Conservation (phyloP, 2,329 filamentous ascomycete species). For the Aspergillus oerlinghausenensis region DNA sequence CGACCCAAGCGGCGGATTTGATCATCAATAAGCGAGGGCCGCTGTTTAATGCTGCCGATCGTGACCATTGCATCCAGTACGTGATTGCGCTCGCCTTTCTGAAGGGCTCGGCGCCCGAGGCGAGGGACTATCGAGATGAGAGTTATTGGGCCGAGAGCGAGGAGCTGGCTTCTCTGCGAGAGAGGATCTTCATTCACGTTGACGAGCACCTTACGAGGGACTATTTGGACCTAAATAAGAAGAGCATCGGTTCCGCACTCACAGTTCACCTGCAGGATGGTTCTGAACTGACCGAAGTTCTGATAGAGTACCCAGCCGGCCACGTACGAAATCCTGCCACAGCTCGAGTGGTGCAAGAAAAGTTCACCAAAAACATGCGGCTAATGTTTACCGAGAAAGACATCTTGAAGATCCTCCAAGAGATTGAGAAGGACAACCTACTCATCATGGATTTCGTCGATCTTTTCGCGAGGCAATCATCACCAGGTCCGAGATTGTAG, state of each 20-base stretch:
- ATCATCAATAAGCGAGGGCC: constrained; percentile 32
- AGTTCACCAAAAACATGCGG: constrained; percentile 16
- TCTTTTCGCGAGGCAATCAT: constrained; percentile 10
- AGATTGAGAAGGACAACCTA: constrained; percentile 9
- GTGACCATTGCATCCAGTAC: constrained; percentile 36
- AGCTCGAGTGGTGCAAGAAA: constrained; percentile 8
- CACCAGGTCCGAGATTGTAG: constrained; percentile 7
- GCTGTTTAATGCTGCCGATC: constrained; percentile 29
- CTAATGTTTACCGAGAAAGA: constrained; percentile 14
- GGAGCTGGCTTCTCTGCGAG: constrained; percentile 20
- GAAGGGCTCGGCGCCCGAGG: constrained; percentile 23
- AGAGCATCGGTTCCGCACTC: constrained; percentile 24
- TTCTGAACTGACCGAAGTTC: constrained; percentile 21
- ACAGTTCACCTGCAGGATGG: constrained; percentile 23
- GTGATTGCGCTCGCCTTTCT: constrained; percentile 29
- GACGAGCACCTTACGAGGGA: constrained; percentile 27
- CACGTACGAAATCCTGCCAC: constrained; percentile 23
- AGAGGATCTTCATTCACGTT: constrained; percentile 20
- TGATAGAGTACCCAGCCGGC: constrained; percentile 36
- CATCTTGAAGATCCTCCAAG: constrained; percentile 7
- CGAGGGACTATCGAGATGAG: constrained; percentile 25
- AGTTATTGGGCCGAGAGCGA: constrained; percentile 19
- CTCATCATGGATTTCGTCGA: constrained; percentile 14
- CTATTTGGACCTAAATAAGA: constrained; percentile 26
- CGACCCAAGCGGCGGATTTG: constrained; percentile 22